Conservation (phyloP, 192 early-diverging fungal species). For the Phycomyces nitens region DNA sequence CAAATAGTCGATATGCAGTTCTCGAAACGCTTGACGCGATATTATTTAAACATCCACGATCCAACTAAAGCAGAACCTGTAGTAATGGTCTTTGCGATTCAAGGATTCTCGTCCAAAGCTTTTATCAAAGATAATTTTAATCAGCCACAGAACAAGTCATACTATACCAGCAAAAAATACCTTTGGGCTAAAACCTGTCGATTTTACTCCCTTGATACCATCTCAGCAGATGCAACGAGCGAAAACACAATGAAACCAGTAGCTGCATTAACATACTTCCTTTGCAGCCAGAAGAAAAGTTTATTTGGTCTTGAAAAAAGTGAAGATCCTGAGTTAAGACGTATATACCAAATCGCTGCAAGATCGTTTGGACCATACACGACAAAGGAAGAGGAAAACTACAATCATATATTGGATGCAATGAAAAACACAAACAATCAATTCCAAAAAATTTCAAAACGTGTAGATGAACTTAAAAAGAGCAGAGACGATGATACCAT, state of each 20-base stretch:
- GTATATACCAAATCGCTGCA: constrained; percentile 14
- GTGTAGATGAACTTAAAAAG: constrained; percentile 11
- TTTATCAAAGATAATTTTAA: constrained; percentile 1
- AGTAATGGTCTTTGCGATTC: constrained; percentile 1
- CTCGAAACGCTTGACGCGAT: neutral
- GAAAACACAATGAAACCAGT: constrained; percentile 3
- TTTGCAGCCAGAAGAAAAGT: constrained; percentile 13
- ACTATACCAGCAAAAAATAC: neutral
- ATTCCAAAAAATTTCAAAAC: constrained; percentile 13
- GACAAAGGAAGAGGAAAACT: constrained; percentile 13
- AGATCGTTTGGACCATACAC: constrained; percentile 10
- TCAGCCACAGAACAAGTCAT: neutral
- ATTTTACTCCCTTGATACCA: neutral
- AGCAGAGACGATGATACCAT: constrained; percentile 12
- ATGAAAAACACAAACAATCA: constrained; percentile 16
- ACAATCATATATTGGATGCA: constrained; percentile 12
- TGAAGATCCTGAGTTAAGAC: constrained; percentile 18
- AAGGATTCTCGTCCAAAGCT: neutral
- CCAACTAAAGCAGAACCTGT: neutral
- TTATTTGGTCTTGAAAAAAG: constrained; percentile 10
- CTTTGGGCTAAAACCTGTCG: neutral
- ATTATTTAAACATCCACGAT: constrained; percentile 13
- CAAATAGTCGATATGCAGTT: constrained; percentile 7
- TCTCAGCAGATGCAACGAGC: neutral
- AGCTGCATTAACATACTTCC: constrained; percentile 12